Evolutionary conservation across 176 grass and related monocot species (phyloP).

Genomic region (Paspalum notatum): DNA sequence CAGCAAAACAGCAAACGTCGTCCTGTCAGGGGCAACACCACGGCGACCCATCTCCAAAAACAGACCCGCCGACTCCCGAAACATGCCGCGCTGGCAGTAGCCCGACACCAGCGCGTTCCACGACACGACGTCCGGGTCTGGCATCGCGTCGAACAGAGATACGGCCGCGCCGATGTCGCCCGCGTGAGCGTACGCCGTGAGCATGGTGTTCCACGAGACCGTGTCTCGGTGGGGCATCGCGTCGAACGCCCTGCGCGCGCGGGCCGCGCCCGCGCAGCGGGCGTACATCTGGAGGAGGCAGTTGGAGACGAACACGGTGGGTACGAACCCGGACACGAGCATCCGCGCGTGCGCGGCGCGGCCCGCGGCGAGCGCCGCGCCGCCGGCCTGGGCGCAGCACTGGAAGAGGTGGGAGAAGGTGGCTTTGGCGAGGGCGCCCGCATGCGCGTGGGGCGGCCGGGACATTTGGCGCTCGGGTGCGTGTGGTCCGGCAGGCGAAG

Average conservation of each 20-base stretch:
- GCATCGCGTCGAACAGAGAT: conserved; percentile 59
- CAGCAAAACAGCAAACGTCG: conserved; percentile 63
- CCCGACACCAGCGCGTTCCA: conserved; percentile 71
- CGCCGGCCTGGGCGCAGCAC: conserved; percentile 49
- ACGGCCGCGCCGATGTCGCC: conserved; percentile 34
- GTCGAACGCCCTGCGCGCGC: conserved; percentile 63
- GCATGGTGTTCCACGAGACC: conserved; percentile 81
- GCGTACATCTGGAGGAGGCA: conserved; percentile 81
- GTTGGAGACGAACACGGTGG: conserved; percentile 70
- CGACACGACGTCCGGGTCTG: conserved; percentile 63
- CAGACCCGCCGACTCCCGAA: conserved; percentile 42
- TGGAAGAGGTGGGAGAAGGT: conserved; percentile 76
- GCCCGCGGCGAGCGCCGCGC: conserved; percentile 43
- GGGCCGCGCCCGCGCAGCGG: conserved; percentile 39
- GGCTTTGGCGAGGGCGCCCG: conserved; percentile 10
- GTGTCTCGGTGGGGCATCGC: conserved; percentile 53
- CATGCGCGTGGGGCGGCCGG: neutral
- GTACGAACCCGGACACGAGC: conserved; percentile 61
- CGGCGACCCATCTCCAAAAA: conserved; percentile 58
- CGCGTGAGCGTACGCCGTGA: conserved; percentile 43
- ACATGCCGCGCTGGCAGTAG: conserved; percentile 45
- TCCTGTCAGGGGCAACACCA: conserved; percentile 45
- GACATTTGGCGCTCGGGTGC: conserved; percentile 15
- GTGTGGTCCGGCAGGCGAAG: neutral
- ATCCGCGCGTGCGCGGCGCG: conserved; percentile 62